Percentiles rank a stretch among this genome's conserved stretches.
phyloP scores from a whole-genome alignment of 441 rosid genomes.

The Populus hybrid region DNA sequence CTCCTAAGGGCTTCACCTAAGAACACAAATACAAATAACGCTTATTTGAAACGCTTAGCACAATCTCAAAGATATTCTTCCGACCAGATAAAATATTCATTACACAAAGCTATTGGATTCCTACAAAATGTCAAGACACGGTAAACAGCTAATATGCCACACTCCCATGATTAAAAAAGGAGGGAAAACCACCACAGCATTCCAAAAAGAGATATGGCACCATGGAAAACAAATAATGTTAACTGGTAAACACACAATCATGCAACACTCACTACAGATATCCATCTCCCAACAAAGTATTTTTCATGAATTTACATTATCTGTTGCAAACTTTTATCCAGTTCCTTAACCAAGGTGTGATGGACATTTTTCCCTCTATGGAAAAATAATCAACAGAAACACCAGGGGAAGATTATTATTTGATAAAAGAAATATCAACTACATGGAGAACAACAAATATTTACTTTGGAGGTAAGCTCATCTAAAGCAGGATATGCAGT shows the following conservation, averaged over 20 bases:
- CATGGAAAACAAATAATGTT: not conserved
- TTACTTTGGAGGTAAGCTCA: conserved; percentile 89
- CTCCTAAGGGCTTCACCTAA: not conserved
- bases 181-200: not conserved
- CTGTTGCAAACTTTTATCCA: not conserved
- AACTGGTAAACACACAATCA: not conserved
- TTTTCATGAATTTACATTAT: not conserved
- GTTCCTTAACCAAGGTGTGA: not conserved
- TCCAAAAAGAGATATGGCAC: not conserved
- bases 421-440: not conserved
- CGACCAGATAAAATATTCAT: not conserved
- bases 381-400: not conserved
- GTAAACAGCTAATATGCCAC: not conserved
- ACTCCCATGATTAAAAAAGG: not conserved
- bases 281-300: not conserved
- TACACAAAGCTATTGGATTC: not conserved
- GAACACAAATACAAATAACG: not conserved
- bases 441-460: conserved; percentile 11
- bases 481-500: conserved; percentile 97
- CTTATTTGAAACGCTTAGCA: not conserved
- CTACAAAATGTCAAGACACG: not conserved
- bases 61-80: not conserved
- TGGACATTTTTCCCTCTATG: not conserved
- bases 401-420: not conserved
- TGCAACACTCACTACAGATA: not conserved